Evolutionary conservation across 345 rosid genomes (phyloP), one percentile per base, ranked within the genome.

Genomic region (Populus nigra): DNA sequence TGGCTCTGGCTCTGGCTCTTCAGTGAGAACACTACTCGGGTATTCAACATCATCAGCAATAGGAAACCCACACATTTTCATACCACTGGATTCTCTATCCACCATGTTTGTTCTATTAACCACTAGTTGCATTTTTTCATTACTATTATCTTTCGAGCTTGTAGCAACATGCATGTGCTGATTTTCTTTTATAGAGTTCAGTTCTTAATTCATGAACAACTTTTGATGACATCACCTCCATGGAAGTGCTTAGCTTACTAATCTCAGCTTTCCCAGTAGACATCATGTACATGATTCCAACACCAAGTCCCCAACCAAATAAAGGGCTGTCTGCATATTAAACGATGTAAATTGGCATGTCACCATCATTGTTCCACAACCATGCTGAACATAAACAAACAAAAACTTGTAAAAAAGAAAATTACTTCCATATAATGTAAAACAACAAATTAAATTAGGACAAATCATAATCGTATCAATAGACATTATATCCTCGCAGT

Each of bases 261-360:
- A 94, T 85, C 86, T 93, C 95, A 71, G 78, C 78, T 80, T 88
- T 90, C 81, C 90, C 91, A 53, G 92, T 73, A 69, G 94, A 90
- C 95, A 93, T 88, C 90, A 91, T 91, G 84, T 85, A 90, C 92
- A 94, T 86, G 78, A 94, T 88, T 55, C 94, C 95, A 11, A 89
- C 79, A 67, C 97, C 90, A 77, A 94, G 86, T 23, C 92, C 92
- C 76, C 90, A 86, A 35, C 83, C 84, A 87, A 90, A 87, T 38
- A 83, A 77, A 61, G 92, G 83, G 79, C 83, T 75, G 77, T 88
- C 98, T 94, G 81, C 69, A 67, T 39, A 69, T 71, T 43, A 43
- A 43, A 43, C 15, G 66, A 41, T 43, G 15, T 43, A 43, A 43
- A 43, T 10, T 43, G 47, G 47, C 47, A 43, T 43, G 47, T 43